Evolutionary conservation across 2,329 filamentous ascomycete genomes (phyloP), one percentile per base, ranked within the genome.

Genomic region (Aspergillus neotritici): DNA sequence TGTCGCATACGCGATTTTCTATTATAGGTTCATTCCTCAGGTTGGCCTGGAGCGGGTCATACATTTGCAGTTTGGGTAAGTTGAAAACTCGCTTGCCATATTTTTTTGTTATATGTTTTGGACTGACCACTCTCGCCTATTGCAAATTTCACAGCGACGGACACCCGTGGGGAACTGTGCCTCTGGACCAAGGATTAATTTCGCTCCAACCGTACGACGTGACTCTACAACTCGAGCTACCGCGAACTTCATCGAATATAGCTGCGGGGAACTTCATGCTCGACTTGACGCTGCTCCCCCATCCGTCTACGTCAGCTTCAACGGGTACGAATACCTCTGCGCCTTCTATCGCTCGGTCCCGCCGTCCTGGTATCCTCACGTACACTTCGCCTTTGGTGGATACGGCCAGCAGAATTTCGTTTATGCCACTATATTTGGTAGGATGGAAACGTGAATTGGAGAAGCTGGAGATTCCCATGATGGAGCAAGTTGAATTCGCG

Each of bases 241-340:
- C 93, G 13, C 82, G 84, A 32, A 93, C 87, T 2, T 82, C 80
- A 0, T 67, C 75, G 2, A 98, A 98, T 58, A 68, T 86, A 15
- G 78, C 77, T 2, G 78, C 79, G 11, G 93, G 93, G 21, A 97
- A 97, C 69, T 97, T 96, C 73, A 98, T 98, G 93, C 72, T 97
- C 13, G 83, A 86, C 36, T 70, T 95, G 12, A 78, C 81, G 47
- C 77, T 95, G 40, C 75, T 86, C 38, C 74, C 74, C 17, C 67
- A 69, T 16, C 64, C 66, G 16, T 65, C 67, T 7, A 62, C 56
- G 4, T 64, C 53, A 21, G 61, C 54, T 21, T 54, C 56, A 30
- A 55, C 45, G 2, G 50, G 52, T 14, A 43, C 49, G n/a, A 62
- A 63, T 40, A 51, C 52, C n/a, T 58, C 65, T 5, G 64, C 55